A percentile compares a stretch with the other conserved stretches of the same genome.
Evolutionary conservation across 805 yeast genomes (phyloP).

Genomic region (Wickerhamomyces queroliae): DNA sequence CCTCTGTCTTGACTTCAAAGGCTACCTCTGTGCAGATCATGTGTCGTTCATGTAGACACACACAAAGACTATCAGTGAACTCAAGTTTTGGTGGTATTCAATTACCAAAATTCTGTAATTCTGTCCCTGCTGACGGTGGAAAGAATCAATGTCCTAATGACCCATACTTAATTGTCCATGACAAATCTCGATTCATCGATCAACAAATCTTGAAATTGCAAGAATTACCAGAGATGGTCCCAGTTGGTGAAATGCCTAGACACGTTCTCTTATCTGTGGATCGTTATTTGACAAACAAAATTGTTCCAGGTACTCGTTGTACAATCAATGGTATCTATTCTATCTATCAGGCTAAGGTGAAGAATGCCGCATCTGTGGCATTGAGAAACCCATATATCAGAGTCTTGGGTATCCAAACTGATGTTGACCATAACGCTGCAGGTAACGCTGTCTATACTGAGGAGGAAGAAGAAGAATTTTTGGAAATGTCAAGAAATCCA

Average conservation of each 20-base stretch:
- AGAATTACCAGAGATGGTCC: conserved; percentile 98
- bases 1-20: conserved; percentile 82
- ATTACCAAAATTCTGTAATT: conserved; percentile 63
- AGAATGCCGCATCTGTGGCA: conserved; percentile 64
- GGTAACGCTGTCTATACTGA: conserved; percentile 66
- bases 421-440: conserved; percentile 63
- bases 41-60: conserved; percentile 85
- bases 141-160: conserved; percentile 75
- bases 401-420: conserved; percentile 82
- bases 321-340: conserved; percentile 91
- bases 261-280: conserved; percentile 85
- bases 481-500: conserved; percentile 75
- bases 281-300: conserved; percentile 81
- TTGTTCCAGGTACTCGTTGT: conserved; percentile 93
- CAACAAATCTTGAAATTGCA: conserved; percentile 92
- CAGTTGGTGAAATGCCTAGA: conserved; percentile 98
- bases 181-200: conserved; percentile 87
- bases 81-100: conserved; percentile 68
- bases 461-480: conserved; percentile 90
- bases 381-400: conserved; percentile 88
- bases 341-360: conserved; percentile 71
- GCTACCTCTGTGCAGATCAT: conserved; percentile 79
- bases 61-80: conserved; percentile 54
- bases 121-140: conserved; percentile 46
- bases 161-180: conserved; percentile 91